These are phyloP conservation scores for Barnettozyma botsteinii DNA, from an alignment of 805 yeast species.

Conservation along the genomic window DNA sequence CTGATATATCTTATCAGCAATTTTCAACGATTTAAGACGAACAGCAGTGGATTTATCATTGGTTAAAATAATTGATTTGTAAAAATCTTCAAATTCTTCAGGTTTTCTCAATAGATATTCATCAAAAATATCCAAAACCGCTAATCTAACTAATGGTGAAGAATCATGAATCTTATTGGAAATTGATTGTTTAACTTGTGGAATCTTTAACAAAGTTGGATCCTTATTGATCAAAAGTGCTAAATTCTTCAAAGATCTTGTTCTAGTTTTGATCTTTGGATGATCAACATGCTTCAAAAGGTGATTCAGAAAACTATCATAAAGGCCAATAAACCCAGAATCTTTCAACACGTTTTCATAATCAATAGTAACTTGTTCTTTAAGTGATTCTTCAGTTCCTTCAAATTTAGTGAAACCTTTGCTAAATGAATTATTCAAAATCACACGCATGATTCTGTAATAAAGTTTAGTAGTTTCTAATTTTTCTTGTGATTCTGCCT, in stretches of 20 bases:
- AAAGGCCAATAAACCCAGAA: slow-evolving; percentile 26
- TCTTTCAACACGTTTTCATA: slow-evolving; percentile 7
- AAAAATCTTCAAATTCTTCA: slow-evolving; percentile 42
- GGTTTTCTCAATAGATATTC: slow-evolving; percentile 41
- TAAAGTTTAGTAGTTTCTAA: background rate
- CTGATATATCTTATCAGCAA: slow-evolving; percentile 44
- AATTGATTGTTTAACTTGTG: slow-evolving; percentile 48
- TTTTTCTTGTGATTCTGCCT: background rate
- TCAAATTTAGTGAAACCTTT: background rate
- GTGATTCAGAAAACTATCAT: slow-evolving; percentile 48
- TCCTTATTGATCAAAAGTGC: slow-evolving; percentile 50
- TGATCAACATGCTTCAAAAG: slow-evolving; percentile 44
- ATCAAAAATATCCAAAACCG: slow-evolving; percentile 62
- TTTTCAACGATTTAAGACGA: slow-evolving; percentile 52
- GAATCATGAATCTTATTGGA: slow-evolving; percentile 47
- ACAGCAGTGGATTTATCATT: slow-evolving; percentile 61
- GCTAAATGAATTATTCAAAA: background rate
- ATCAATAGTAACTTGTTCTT: background rate
- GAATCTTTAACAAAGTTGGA: slow-evolving; percentile 41
- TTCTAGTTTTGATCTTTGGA: slow-evolving; percentile 45
- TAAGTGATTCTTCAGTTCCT: background rate
- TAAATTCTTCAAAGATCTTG: slow-evolving; percentile 62
- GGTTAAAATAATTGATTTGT: slow-evolving; percentile 30
- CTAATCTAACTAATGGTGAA: slow-evolving; percentile 71
- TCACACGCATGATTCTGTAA: background rate